A percentile compares a stretch with the other conserved stretches of the same genome.
Conservation (phyloP, 129 eudicot species). For the Lactuca saligna region DNA sequence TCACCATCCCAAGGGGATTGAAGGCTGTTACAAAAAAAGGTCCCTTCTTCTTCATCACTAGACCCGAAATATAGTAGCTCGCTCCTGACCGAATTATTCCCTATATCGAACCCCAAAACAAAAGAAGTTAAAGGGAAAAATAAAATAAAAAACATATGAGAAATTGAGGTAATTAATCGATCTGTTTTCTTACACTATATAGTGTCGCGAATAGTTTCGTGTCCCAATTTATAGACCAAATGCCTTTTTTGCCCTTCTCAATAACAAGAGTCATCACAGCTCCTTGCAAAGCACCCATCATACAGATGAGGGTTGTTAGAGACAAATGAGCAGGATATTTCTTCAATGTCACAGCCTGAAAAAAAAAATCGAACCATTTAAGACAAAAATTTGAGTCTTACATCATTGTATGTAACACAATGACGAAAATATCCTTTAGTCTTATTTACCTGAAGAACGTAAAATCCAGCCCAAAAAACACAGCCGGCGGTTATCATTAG, state of each 20-base stretch:
- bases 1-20: conserved; percentile 60
- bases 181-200: conserved; percentile 48
- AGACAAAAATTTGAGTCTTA: too few relatives aligned
- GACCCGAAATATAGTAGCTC: conserved; percentile 52
- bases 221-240: conserved; percentile 69
- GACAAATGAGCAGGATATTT: conserved; percentile 72
- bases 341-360: conserved; percentile 66
- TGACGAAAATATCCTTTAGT: background rate
- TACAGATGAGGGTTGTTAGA: conserved; percentile 60
- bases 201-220: conserved; percentile 53
- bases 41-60: conserved; percentile 53
- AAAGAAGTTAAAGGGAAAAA: background rate
- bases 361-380: background rate
- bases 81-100: conserved; percentile 62
- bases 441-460: conserved; percentile 38
- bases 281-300: conserved; percentile 60
- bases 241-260: conserved; percentile 46
- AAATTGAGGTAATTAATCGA: background rate
- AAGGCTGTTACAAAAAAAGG: conserved; percentile 71
- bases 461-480: conserved; percentile 66
- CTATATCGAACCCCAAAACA: conserved; percentile 26
- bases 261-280: conserved; percentile 46
- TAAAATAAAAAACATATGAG: background rate
- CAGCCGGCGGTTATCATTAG: conserved; percentile 78
- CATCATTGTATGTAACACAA: background rate